A percentile compares a stretch with the other conserved stretches of the same genome.
These are phyloP conservation scores for Verticillium zaregamsianum DNA, from an alignment of 2,329 filamentous ascomycete genomes.

Conservation along the genomic window DNA sequence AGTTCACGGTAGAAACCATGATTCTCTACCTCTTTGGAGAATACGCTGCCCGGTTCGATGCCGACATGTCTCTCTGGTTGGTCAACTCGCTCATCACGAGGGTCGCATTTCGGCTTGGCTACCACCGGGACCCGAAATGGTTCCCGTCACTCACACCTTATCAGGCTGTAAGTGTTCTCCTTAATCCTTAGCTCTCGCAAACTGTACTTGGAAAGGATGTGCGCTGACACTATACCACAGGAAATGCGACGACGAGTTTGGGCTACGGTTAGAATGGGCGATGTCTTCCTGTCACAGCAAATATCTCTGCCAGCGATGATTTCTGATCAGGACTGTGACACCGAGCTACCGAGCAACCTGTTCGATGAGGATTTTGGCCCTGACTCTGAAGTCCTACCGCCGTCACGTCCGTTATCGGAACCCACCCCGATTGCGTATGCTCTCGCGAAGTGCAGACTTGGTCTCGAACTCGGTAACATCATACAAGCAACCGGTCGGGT, in stretches of 20 bases:
- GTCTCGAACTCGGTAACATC: constrained; percentile 67
- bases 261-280: constrained; percentile 68
- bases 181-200: neutral
- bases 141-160: constrained; percentile 70
- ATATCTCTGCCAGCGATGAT: constrained; percentile 66
- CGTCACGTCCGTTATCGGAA: constrained; percentile 62
- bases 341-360: constrained; percentile 70
- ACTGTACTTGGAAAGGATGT: constrained; percentile 1
- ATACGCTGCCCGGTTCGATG: constrained; percentile 68
- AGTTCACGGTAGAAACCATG: constrained; percentile 75
- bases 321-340: constrained; percentile 70
- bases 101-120: constrained; percentile 65
- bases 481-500: constrained; percentile 60
- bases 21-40: constrained; percentile 73
- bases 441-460: constrained; percentile 68
- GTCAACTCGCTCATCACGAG: constrained; percentile 51
- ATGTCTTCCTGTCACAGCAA: constrained; percentile 75
- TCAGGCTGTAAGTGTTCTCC: constrained; percentile 50
- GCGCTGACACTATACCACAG: constrained; percentile 22
- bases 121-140: constrained; percentile 73
- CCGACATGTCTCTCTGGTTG: constrained; percentile 63
- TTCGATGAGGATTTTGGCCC: constrained; percentile 78
- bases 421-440: constrained; percentile 75
- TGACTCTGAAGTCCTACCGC: constrained; percentile 62
- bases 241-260: constrained; percentile 69